Evolutionary conservation across 495 filamentous ascomycete species (phyloP), one percentile per base, ranked within the genome.

Genomic region (Xylaria intraflava): DNA sequence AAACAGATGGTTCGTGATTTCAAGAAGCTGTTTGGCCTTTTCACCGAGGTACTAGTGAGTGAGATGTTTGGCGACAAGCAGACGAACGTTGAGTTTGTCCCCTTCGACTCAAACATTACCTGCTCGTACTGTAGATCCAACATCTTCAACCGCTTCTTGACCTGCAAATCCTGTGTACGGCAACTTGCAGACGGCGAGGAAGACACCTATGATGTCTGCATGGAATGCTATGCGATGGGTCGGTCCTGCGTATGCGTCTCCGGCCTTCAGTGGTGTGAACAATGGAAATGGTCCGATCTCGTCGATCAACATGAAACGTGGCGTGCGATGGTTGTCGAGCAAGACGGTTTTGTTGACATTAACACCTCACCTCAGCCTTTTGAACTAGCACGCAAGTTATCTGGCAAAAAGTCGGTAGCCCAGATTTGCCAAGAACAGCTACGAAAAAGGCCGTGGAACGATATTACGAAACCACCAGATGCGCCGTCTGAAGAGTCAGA

Each of bases 61-160:
- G 93, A 98, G 67, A 87, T 84, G 69, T 93, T 97, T 61, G 78
- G 80, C 0, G 78, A 76, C 12, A 71, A 79, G 33, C 80, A 87
- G 47, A 83, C 78, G 46, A 70, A 83, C 29, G 72, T 88, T 12
- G 86, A 96, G 60, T 85, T 78, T 52, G 65, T 92, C 14, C 72
- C 80, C 12, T 95, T 84, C 59, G 90, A 96, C 61, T 85, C 89
- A 50, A 90, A 89, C 61, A 83, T 98, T 20, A 94, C 89, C 10
- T 98, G 93, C 68, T 90, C 92, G 9, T 98, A 95, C 67, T 98
- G 93, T 67, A 78, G 93, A 16, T 88, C 89, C 50, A 96, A 96
- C 60, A 93, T 98, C 44, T 96, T 96, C 76, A 98, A 98, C 66
- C 83, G 92, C 6, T 98, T 97, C 62, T 72, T 98, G 29, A 94